Evolutionary conservation across 2,329 filamentous ascomycete species (phyloP).

Genomic region (Cordyceps tenuipes): DNA sequence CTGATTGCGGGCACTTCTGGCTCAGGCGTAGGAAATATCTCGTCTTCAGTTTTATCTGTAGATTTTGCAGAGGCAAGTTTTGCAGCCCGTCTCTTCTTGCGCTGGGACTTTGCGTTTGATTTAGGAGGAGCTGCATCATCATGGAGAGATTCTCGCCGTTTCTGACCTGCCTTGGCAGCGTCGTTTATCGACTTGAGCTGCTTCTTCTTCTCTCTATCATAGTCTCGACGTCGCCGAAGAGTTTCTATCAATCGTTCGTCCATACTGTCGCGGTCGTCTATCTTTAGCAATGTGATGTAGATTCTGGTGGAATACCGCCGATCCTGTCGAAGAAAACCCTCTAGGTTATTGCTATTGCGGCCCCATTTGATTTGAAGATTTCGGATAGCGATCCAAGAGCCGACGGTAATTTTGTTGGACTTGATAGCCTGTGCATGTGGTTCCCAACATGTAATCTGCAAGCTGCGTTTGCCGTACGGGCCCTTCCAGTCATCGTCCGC

Average conservation of each 20-base stretch:
- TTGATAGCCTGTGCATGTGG: constrained; percentile 55
- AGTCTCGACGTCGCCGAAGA: constrained; percentile 55
- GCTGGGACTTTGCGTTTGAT: constrained; percentile 20
- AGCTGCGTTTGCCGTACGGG: constrained; percentile 61
- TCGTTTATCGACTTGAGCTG: constrained; percentile 30
- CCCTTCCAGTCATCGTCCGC: constrained; percentile 52
- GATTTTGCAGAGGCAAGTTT: constrained; percentile 14
- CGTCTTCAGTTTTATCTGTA: constrained; percentile 17
- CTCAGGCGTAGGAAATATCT: neutral
- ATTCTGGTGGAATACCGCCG: constrained; percentile 36
- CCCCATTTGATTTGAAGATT: constrained; percentile 65
- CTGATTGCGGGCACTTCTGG: neutral
- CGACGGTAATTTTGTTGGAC: constrained; percentile 41
- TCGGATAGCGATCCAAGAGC: constrained; percentile 55
- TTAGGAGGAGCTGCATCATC: constrained; percentile 20
- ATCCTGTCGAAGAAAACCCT: constrained; percentile 65
- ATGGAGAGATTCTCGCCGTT: constrained; percentile 27
- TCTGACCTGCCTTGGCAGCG: constrained; percentile 28
- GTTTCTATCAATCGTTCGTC: constrained; percentile 47
- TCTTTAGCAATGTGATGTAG: constrained; percentile 46
- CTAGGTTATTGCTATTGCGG: constrained; percentile 46
- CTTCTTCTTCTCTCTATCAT: constrained; percentile 42
- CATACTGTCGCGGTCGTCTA: constrained; percentile 32
- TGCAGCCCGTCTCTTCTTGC: constrained; percentile 14
- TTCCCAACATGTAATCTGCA: constrained; percentile 65